These are phyloP conservation scores for Cinnamomum chago DNA, from an alignment of 164 flowering plant species.

Conservation along the genomic window DNA sequence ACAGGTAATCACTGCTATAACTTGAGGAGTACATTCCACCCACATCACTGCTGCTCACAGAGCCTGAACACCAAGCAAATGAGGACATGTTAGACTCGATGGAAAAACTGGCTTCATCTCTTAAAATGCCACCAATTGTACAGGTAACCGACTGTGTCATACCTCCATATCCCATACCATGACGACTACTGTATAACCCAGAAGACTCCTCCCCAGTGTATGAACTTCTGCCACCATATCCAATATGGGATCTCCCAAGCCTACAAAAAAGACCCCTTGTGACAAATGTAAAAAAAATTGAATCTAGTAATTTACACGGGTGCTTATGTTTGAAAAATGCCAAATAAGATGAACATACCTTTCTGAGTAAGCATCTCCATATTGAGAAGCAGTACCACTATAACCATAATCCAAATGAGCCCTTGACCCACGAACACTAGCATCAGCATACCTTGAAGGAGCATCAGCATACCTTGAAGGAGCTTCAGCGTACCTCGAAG, in stretches of 20 bases:
- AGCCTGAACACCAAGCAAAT: slow-evolving; percentile 38
- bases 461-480: slow-evolving; percentile 68
- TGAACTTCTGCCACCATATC: slow-evolving; percentile 72
- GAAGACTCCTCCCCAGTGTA: slow-evolving; percentile 68
- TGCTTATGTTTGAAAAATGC: background rate
- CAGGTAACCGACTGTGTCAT: background rate
- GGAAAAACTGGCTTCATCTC: too few relatives aligned
- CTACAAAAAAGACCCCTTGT: slow-evolving; percentile 22
- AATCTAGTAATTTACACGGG: too few relatives aligned
- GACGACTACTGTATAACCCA: slow-evolving; percentile 72
- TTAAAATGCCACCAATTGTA: background rate
- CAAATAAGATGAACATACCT: slow-evolving; percentile 34
- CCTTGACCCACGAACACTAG: slow-evolving; percentile 75
- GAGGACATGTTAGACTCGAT: too few relatives aligned
- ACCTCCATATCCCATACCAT: slow-evolving; percentile 79
- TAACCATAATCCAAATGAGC: slow-evolving; percentile 85
- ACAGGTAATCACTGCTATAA: slow-evolving; percentile 64
- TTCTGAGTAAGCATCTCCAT: slow-evolving; percentile 72
- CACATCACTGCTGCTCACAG: slow-evolving; percentile 62
- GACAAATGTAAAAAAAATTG: too few relatives aligned
- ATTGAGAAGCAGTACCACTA: slow-evolving; percentile 51
- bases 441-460: slow-evolving; percentile 81
- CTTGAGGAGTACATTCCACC: slow-evolving; percentile 82
- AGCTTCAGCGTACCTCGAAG: slow-evolving; percentile 5
- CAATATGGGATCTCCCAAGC: slow-evolving; percentile 65